Percentiles rank a stretch among this genome's conserved stretches.
These are phyloP conservation scores for Endothia cerciana DNA, from an alignment of 2,329 filamentous ascomycete species.

Conservation along the genomic window DNA sequence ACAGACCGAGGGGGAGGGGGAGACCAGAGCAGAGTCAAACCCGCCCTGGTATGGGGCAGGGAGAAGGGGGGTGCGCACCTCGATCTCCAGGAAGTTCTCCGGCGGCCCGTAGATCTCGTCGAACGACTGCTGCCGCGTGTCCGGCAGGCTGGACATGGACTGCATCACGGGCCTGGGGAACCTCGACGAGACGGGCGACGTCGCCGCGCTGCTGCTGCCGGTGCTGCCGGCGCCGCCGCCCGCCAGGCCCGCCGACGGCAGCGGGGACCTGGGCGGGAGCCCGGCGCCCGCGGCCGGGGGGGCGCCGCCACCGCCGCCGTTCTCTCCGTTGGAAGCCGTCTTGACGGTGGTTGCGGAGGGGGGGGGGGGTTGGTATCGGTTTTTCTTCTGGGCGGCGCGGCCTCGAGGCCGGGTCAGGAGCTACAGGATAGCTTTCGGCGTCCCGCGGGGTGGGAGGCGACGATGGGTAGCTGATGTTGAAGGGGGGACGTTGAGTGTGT, in stretches of 20 bases:
- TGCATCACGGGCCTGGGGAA: slow-evolving; percentile 52
- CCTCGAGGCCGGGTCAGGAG: no score
- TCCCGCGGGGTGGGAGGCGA: no score
- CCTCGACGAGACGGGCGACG: slow-evolving; percentile 40
- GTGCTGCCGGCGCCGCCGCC: slow-evolving; percentile 1
- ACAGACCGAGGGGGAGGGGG: no score
- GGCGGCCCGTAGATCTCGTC: slow-evolving; percentile 99
- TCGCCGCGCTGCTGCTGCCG: slow-evolving; percentile 31
- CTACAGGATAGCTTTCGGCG: no score
- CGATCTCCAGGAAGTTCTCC: slow-evolving; percentile 98
- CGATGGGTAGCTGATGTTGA: no score
- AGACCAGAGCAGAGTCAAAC: background rate
- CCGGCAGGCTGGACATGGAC: slow-evolving; percentile 66
- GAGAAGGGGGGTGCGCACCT: slow-evolving; percentile 58
- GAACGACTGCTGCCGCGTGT: slow-evolving; percentile 88
- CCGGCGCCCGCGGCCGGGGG: slow-evolving; percentile 38
- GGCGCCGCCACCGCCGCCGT: slow-evolving; percentile 29
- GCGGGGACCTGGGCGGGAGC: slow-evolving; percentile 28
- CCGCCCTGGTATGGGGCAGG: background rate
- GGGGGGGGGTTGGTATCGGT: background rate
- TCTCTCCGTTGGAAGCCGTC: slow-evolving; percentile 47
- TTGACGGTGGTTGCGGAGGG: slow-evolving; percentile 40
- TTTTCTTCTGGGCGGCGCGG: background rate
- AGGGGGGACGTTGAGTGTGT: background rate
- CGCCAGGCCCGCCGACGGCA: slow-evolving; percentile 13